Conservation (phyloP, 805 yeast genomes). For the Blastobotrys chiropterorum region DNA sequence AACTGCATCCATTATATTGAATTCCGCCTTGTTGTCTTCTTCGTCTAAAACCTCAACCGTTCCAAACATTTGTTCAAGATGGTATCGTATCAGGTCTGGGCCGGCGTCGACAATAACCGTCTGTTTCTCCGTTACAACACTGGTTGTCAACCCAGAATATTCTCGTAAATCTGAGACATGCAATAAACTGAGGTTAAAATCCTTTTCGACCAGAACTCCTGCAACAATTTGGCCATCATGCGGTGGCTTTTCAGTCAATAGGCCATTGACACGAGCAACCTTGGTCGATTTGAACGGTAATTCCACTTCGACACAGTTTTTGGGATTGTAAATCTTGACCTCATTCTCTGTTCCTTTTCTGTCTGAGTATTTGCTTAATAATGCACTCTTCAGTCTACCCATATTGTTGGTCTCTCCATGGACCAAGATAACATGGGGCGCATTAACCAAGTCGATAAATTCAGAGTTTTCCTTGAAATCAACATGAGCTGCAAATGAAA, state of each 20-base stretch:
- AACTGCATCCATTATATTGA: constrained; percentile 61
- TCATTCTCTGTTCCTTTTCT: constrained; percentile 83
- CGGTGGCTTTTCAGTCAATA: constrained; percentile 45
- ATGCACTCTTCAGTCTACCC: constrained; percentile 94
- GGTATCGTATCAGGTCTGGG: constrained; percentile 77
- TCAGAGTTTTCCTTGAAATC: constrained; percentile 90
- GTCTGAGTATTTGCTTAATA: constrained; percentile 76
- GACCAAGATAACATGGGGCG: constrained; percentile 79
- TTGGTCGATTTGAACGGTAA: constrained; percentile 78
- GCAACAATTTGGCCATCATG: constrained; percentile 46
- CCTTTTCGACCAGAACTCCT: constrained; percentile 87
- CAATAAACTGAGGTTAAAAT: constrained; percentile 78
- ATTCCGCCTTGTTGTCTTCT: constrained; percentile 29
- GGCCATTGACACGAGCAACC: constrained; percentile 70
- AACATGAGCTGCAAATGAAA: constrained; percentile 99
- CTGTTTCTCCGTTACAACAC: constrained; percentile 78
- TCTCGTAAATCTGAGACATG: constrained; percentile 85
- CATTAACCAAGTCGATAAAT: constrained; percentile 82
- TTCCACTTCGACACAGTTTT: constrained; percentile 75
- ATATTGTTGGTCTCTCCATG: constrained; percentile 98
- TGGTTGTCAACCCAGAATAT: constrained; percentile 78
- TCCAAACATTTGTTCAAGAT: constrained; percentile 93
- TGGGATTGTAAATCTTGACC: constrained; percentile 85
- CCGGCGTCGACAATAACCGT: constrained; percentile 73
- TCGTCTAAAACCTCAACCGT: constrained; percentile 58